phyloP scores from a whole-genome alignment of 2,329 filamentous ascomycete species.

The Beauveria sp. region DNA sequence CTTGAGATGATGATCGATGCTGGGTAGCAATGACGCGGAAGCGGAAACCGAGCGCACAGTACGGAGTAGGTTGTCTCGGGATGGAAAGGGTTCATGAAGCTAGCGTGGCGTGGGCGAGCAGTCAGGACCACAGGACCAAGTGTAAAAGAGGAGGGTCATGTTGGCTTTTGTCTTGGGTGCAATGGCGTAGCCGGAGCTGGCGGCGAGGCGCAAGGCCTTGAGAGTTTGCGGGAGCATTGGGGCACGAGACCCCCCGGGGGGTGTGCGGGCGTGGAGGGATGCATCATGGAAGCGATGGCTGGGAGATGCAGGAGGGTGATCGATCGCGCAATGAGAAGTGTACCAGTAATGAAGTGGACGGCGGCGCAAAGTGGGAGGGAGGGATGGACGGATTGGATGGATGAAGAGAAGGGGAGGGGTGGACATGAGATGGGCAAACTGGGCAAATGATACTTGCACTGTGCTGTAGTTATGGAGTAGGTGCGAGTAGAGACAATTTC shows the following conservation, averaged over 20 bases:
- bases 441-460: not conserved
- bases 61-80: not conserved
- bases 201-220: not conserved
- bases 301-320: not conserved
- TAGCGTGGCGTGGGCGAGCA: not conserved
- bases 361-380: not conserved
- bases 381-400: not conserved
- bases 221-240: not conserved
- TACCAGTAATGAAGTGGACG: too few relatives aligned
- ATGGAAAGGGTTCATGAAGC: not conserved
- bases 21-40: not conserved
- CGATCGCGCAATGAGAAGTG: not conserved
- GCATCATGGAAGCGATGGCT: not conserved
- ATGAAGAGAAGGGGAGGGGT: not conserved
- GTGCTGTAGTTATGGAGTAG: too few relatives aligned
- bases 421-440: not conserved
- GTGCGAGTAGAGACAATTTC: too few relatives aligned
- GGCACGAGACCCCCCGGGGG: not conserved
- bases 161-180: conserved; percentile 1
- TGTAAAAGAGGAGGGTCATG: not conserved
- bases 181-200: not conserved
- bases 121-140: too few relatives aligned
- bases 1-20: not conserved
- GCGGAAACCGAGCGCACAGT: not conserved
- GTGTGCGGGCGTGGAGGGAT: not conserved